These are phyloP conservation scores for Plasmodium malariae DNA, from an alignment of 169 alveolate species.

Conservation along the genomic window DNA sequence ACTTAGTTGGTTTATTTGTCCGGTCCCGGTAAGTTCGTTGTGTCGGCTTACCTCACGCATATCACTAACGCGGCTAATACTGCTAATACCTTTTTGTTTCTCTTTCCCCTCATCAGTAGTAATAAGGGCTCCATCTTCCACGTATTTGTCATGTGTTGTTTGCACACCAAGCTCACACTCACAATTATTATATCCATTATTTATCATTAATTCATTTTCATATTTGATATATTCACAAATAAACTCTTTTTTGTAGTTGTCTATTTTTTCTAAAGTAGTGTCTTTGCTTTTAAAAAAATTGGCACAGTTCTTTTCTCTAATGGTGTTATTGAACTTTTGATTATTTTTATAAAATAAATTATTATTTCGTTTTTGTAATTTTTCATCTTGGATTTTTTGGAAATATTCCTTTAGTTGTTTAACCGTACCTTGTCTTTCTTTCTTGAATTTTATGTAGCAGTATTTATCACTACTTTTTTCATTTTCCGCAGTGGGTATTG, in stretches of 20 bases:
- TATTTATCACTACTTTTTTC: constrained; percentile 20
- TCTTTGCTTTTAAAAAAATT: not conserved
- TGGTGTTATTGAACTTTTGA: not conserved
- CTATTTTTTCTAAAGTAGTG: constrained; percentile 8
- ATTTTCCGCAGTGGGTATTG: not conserved
- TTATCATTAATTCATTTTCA: too few relatives aligned
- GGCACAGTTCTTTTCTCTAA: too few relatives aligned
- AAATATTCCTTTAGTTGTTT: constrained; percentile 70
- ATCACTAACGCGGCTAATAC: too few relatives aligned
- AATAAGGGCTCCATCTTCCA: too few relatives aligned
- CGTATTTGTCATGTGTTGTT: too few relatives aligned
- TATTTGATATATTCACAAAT: not conserved
- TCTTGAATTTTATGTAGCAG: constrained; percentile 56
- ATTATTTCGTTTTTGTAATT: constrained; percentile 41
- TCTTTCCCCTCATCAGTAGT: too few relatives aligned
- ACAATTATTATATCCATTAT: too few relatives aligned
- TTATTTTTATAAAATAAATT: constrained; percentile 5
- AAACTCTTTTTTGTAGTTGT: not conserved
- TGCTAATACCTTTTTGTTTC: too few relatives aligned
- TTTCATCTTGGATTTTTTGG: constrained; percentile 47
- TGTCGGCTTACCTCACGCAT: too few relatives aligned
- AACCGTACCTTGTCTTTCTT: constrained; percentile 71
- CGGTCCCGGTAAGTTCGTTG: too few relatives aligned
- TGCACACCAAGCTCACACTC: too few relatives aligned
- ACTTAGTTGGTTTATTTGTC: too few relatives aligned